Conservation (phyloP, 1,284 basidiomycete species). For the Heterobasidion occidentale region DNA sequence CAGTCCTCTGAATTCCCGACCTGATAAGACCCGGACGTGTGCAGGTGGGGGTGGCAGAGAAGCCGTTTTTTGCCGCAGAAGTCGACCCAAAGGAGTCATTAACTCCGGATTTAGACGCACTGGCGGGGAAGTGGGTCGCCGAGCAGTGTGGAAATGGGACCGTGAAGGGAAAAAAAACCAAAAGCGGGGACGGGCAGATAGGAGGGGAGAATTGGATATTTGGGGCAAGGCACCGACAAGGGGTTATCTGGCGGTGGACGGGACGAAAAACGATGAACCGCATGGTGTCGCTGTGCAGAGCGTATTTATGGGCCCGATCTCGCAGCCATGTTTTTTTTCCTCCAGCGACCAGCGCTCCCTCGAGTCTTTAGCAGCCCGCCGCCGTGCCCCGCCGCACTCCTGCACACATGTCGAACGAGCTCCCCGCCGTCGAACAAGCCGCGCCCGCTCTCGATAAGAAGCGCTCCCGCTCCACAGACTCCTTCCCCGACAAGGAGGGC, state of each 20-base stretch:
- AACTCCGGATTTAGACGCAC: no score
- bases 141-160: no score
- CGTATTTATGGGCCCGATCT: background rate
- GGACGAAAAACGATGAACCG: background rate
- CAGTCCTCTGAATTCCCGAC: no score
- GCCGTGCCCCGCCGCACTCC: background rate
- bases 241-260: background rate
- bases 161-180: no score
- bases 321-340: background rate
- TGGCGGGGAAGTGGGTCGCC: no score
- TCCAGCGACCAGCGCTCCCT: background rate
- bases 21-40: no score
- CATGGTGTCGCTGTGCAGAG: background rate
- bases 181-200: background rate
- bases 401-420: background rate
- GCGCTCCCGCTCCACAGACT: constrained; percentile 7
- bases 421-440: background rate
- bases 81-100: no score
- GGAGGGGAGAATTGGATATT: background rate
- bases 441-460: constrained; percentile 6
- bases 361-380: background rate
- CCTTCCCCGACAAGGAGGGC: constrained; percentile 8
- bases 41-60: no score
- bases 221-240: background rate
- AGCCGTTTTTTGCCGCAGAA: no score